phyloP scores from a whole-genome alignment of 2,329 filamentous ascomycete genomes.

The Bimuria novae-zelandiae region DNA sequence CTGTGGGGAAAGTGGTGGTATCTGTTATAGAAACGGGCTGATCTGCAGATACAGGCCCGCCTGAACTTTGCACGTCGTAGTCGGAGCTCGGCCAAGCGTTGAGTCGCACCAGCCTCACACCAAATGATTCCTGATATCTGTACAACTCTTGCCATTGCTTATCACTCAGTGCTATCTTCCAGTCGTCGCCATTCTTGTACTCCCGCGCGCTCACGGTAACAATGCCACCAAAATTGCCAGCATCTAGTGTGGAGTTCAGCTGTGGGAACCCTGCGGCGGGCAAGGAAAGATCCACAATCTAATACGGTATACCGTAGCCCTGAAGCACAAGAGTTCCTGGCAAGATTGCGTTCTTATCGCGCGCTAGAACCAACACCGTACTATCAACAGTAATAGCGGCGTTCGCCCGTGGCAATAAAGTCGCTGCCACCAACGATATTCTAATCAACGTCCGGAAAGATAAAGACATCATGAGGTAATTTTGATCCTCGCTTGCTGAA shows the following conservation, averaged over 20 bases:
- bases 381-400: conserved; percentile 24
- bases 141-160: conserved; percentile 61
- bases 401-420: not conserved
- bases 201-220: conserved; percentile 56
- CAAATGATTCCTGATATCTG: conserved; percentile 60
- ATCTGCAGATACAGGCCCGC: conserved; percentile 22
- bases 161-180: conserved; percentile 55
- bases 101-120: conserved; percentile 62
- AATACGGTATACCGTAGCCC: conserved; percentile 63
- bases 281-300: conserved; percentile 57
- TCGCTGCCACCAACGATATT: not conserved
- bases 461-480: not conserved
- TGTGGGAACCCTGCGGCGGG: conserved; percentile 54
- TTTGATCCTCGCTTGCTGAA: not conserved
- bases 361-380: conserved; percentile 60
- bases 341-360: conserved; percentile 52
- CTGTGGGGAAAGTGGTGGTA: conserved; percentile 56
- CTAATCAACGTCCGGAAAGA: not conserved
- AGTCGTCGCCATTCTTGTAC: conserved; percentile 51
- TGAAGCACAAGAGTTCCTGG: conserved; percentile 59
- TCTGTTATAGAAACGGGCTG: conserved; percentile 54
- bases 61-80: conserved; percentile 48
- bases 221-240: conserved; percentile 63
- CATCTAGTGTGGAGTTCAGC: conserved; percentile 53
- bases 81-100: conserved; percentile 59